phyloP scores from a whole-genome alignment of 2,329 filamentous ascomycete genomes.

The Scedosporium minutisporum region DNA sequence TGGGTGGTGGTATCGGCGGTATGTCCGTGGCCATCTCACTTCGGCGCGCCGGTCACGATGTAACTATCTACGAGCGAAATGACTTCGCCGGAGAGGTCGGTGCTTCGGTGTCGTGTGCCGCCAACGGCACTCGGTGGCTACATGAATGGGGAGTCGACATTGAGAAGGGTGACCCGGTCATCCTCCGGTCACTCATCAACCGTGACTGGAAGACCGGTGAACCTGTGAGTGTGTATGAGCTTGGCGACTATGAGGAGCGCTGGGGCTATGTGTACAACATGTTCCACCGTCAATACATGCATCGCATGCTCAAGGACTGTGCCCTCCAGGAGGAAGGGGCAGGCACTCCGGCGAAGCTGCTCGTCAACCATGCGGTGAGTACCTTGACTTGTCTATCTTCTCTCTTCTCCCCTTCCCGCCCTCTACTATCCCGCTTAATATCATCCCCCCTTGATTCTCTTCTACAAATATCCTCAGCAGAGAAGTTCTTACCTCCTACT shows the following conservation, averaged over 20 bases:
- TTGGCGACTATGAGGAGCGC: conserved; percentile 53
- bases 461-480: too few relatives aligned
- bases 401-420: too few relatives aligned
- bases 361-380: conserved; percentile 45
- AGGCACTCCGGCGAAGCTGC: conserved; percentile 41
- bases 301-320: conserved; percentile 53
- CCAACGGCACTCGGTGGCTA: conserved; percentile 61
- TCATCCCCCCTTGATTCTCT: too few relatives aligned
- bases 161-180: conserved; percentile 52
- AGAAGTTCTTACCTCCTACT: too few relatives aligned
- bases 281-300: conserved; percentile 63
- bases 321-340: conserved; percentile 40
- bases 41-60: conserved; percentile 34
- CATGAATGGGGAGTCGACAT: conserved; percentile 60
- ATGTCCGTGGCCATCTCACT: conserved; percentile 36
- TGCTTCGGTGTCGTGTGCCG: conserved; percentile 57
- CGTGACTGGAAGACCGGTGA: conserved; percentile 62
- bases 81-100: conserved; percentile 61
- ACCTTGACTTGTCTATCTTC: too few relatives aligned
- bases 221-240: conserved; percentile 51
- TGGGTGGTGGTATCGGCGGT: conserved; percentile 40
- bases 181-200: conserved; percentile 57
- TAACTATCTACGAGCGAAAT: conserved; percentile 55
- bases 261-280: conserved; percentile 61
- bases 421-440: too few relatives aligned